Base-by-base conservation (phyloP, 805 yeast genomes). In the Candida tammaniensis region DNA sequence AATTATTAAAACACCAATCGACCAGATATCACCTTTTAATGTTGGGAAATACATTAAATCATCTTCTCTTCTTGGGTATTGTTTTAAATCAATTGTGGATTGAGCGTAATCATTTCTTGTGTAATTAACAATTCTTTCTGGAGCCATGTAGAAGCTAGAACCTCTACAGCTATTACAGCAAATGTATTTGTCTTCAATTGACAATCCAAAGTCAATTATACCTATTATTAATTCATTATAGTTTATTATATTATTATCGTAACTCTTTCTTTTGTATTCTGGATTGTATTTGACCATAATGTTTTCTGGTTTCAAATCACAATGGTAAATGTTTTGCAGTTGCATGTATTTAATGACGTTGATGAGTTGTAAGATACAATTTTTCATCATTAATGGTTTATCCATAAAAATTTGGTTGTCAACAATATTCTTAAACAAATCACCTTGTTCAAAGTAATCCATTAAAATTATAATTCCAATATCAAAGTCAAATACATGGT, bases 141-240 rank as follows among this genome's bases (percentile, higher is more conserved):
- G 96, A 0, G 96, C 84, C 96, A 89, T 88, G 61, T 88, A 88
- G 58, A 86, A 89, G 16, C 85, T 74, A 6, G 91, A 82, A 1
- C 96, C 97, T 37, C 94, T 75, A 45, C 95, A 87, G 14, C 80
- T 77, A 48, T 83, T 82, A 42, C 82, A 75, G 42, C 80, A 76
- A 24, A 83, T 71, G 37, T 52, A 59, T 25, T 68, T 61, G 8
- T 74, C 70, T 30, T 74, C 72, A 39, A 91, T 76, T 15, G 96
- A 88, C 15, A 91, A 68, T 4, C 98, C 98, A 59, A 93, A 91
- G 62, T 91, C 98, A 23, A 94, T 91, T 41, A 81, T 68, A 43
- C 72, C 74, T 37, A 82, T 64, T 36, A 63, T 70, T 35, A 70
- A 55, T 39, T 79, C 86, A 48, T 74, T 68, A 51, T 57, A 59